Base-by-base conservation (phyloP, 345 rosid species). In the Citrus mangshanensis region DNA sequence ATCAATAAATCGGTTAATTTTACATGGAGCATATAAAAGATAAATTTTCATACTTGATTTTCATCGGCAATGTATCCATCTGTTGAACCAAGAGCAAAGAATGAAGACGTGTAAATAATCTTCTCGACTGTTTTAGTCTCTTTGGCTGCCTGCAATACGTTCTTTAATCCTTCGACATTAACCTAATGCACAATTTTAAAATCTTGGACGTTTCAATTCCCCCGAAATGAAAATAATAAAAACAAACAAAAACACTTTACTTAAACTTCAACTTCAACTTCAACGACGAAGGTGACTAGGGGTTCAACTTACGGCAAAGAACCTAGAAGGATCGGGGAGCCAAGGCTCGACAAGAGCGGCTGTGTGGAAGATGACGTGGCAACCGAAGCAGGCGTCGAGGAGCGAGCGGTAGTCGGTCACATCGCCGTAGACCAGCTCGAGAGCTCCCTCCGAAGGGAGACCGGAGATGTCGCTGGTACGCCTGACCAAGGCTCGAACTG, bases 331-430 rank as follows among this genome's bases (percentile, higher is more conserved):
- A 81, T 92, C 95, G 4, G 97, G 93, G 9, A 93, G 92, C 98
- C 98, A 95, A 61, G 98, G 95, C 88, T 95, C 97, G 78, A 93
- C 98, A 22, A 90, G 6, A 72, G 98, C 98, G 19, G 98, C 98
- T 0, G 90, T 82, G 85, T 95, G 98, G 91, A 93, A 90, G 85
- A 95, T 76, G 85, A 88, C 80, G 59, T 88, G 82, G 84, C 96
- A 93, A 75, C 86, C 92, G 80, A 88, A 87, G 87, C 88, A 90
- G 85, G 93, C 92, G 56, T 87, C 89, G 2, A 79, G 84, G 66
- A 95, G 80, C 7, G 95, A 89, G 19, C 67, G 78, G 83, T 72
- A 87, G 76, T 93, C 98, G 7, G 96, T 95, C 27, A 95, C 89
- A 76, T 95, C 99, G 24, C 99, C 99, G 77, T 88, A 90, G 21